phyloP scores from a whole-genome alignment of 352 stramenopile species.

The Phytopythium kandeliae region DNA sequence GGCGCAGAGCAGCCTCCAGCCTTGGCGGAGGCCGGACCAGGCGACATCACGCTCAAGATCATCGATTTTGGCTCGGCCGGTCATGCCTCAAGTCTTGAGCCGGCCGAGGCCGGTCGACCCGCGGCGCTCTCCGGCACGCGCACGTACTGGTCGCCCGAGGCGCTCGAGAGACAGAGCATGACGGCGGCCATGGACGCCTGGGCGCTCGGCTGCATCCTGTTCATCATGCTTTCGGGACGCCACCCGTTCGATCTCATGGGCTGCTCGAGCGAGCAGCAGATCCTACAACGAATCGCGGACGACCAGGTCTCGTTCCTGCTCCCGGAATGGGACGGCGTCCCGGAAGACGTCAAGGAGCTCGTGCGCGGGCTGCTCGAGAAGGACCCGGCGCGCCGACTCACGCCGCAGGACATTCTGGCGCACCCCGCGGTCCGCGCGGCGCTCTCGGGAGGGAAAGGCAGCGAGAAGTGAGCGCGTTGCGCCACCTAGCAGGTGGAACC shows the following conservation, averaged over 20 bases:
- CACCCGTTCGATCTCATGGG: conserved; percentile 87
- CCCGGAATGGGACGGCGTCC: conserved; percentile 45
- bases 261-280: conserved; percentile 66
- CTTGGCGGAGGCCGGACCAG: conserved; percentile 8
- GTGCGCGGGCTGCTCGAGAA: conserved; percentile 71
- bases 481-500: neutral
- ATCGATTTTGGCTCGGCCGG: conserved; percentile 87
- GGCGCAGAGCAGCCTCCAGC: conserved; percentile 15
- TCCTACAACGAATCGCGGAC: conserved; percentile 49
- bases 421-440: conserved; percentile 26
- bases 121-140: conserved; percentile 64
- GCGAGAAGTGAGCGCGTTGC: neutral
- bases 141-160: conserved; percentile 84
- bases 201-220: conserved; percentile 84
- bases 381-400: conserved; percentile 42
- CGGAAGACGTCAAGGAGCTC: conserved; percentile 51
- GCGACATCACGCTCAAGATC: conserved; percentile 53
- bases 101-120: conserved; percentile 11
- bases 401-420: conserved; percentile 42
- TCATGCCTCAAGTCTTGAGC: conserved; percentile 11
- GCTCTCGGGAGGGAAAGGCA: neutral
- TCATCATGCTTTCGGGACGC: conserved; percentile 79
- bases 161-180: conserved; percentile 45
- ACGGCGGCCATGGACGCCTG: conserved; percentile 85
- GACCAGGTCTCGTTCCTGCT: conserved; percentile 54